These are phyloP conservation scores for Dictyostelium purpureum DNA, from an alignment of 78 protist species.

Conservation along the genomic window DNA sequence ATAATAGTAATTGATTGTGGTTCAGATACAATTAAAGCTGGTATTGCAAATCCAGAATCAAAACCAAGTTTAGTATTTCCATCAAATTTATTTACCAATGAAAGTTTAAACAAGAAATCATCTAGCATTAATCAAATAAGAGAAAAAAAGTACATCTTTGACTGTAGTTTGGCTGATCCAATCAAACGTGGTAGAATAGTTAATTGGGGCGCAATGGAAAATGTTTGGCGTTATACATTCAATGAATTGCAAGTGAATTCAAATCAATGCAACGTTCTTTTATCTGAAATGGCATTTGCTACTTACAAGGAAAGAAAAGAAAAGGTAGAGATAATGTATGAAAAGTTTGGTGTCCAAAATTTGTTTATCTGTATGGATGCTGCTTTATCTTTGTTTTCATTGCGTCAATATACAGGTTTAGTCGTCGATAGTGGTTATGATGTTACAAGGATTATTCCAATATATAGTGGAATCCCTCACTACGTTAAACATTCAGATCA, in stretches of 20 bases:
- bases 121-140: too few species aligned
- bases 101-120: too few species aligned
- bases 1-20: neutral
- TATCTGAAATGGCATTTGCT: conserved; percentile 81
- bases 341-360: neutral
- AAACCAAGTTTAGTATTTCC: too few species aligned
- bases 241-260: conserved; percentile 42
- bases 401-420: neutral
- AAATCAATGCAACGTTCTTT: conserved; percentile 67
- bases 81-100: too few species aligned
- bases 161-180: conserved; percentile 52
- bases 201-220: conserved; percentile 90
- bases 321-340: conserved; percentile 92
- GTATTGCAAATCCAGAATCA: neutral
- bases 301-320: conserved; percentile 81
- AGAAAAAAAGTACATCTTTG: neutral
- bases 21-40: neutral
- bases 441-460: conserved; percentile 14
- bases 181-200: conserved; percentile 85
- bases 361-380: conserved; percentile 84
- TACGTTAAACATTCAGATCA: conserved; percentile 89
- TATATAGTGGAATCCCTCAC: conserved; percentile 53
- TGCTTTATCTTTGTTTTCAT: neutral
- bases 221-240: conserved; percentile 89
- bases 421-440: neutral